Percentiles rank a stretch among this genome's conserved stretches.
phyloP scores from a whole-genome alignment of 208 protist species.

The Leptomonas pyrrhocoris region DNA sequence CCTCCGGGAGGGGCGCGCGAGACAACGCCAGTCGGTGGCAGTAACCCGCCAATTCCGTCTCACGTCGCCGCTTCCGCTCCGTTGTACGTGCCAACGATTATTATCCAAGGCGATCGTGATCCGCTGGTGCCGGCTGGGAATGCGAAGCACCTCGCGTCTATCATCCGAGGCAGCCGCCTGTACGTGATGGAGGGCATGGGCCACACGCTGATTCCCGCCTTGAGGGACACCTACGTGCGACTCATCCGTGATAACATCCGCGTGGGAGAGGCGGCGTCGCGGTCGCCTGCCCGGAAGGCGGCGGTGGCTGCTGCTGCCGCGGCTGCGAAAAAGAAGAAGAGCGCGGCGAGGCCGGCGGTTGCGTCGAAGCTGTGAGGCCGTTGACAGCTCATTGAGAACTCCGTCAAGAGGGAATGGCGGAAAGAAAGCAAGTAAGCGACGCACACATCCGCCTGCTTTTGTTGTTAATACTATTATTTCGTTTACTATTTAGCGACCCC shows the following conservation, averaged over 20 bases:
- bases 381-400: too few relatives aligned
- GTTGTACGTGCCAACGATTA: slow-evolving; percentile 62
- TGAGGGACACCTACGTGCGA: slow-evolving; percentile 26
- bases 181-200: slow-evolving; percentile 60
- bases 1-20: neutral
- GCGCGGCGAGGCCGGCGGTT: neutral
- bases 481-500: too few relatives aligned
- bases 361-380: slow-evolving; percentile 31
- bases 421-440: too few relatives aligned
- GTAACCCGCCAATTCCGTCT: too few relatives aligned
- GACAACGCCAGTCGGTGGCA: too few relatives aligned
- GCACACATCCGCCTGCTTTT: too few relatives aligned
- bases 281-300: slow-evolving; percentile 5
- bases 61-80: neutral
- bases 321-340: neutral
- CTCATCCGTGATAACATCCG: slow-evolving; percentile 36
- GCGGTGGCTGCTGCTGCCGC: slow-evolving; percentile 11
- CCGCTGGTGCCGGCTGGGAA: slow-evolving; percentile 54
- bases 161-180: slow-evolving; percentile 48
- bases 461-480: too few relatives aligned
- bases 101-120: slow-evolving; percentile 75
- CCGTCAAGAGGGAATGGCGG: too few relatives aligned
- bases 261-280: slow-evolving; percentile 24
- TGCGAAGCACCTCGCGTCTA: slow-evolving; percentile 40
- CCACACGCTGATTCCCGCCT: slow-evolving; percentile 55